phyloP scores from a whole-genome alignment of 208 protist genomes.

The Crithidia mellificae region DNA sequence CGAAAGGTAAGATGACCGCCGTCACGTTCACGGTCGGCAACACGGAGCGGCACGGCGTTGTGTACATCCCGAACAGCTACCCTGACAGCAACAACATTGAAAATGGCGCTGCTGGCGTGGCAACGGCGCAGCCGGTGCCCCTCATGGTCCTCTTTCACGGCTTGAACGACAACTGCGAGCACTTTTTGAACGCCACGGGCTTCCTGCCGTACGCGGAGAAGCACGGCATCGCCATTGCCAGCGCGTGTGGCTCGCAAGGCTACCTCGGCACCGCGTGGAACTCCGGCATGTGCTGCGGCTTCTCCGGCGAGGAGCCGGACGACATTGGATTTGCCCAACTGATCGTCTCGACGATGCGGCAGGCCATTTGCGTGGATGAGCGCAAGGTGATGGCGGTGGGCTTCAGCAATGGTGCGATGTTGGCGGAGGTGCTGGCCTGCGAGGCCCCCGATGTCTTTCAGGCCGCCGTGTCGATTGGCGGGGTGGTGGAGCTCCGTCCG shows the following conservation, averaged over 20 bases:
- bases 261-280: constrained; percentile 72
- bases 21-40: constrained; percentile 40
- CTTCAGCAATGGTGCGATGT: constrained; percentile 87
- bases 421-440: constrained; percentile 71
- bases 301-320: constrained; percentile 43
- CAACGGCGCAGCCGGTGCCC: constrained; percentile 11
- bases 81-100: not conserved
- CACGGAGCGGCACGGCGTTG: constrained; percentile 31
- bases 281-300: constrained; percentile 75
- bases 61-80: constrained; percentile 52
- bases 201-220: constrained; percentile 55
- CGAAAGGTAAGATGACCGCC: constrained; percentile 31
- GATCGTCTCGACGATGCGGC: constrained; percentile 34
- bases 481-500: constrained; percentile 60
- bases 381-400: constrained; percentile 59
- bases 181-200: constrained; percentile 52
- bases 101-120: not conserved
- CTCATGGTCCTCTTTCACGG: constrained; percentile 73
- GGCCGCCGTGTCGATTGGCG: constrained; percentile 60
- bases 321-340: constrained; percentile 51
- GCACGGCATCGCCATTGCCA: constrained; percentile 60
- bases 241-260: constrained; percentile 59
- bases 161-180: constrained; percentile 61
- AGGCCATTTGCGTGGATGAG: constrained; percentile 41
- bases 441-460: constrained; percentile 36